Base-by-base conservation (phyloP, 805 yeast genomes). In the Kazachstania martiniae region DNA sequence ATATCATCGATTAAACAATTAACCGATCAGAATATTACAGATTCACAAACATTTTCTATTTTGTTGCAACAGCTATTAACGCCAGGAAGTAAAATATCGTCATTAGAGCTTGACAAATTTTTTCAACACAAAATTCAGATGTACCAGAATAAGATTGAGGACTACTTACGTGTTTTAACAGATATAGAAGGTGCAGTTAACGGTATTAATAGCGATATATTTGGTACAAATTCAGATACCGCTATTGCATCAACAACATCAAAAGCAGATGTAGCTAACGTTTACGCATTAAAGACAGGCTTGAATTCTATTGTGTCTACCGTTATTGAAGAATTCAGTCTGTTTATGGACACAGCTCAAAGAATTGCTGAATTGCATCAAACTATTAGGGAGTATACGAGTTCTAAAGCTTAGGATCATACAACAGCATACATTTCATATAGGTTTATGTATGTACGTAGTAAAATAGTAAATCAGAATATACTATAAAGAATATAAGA, bases 281-380 rank as follows among this genome's bases (percentile, higher is more conserved):
- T 43, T 15, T 39, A 39, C n/a, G 38, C 40, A 12, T 37, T 51
- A 32, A 55, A 52, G 32, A 46, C 51, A 4, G 60, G 60, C 10
- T 34, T 69, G 56, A 75, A 49, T 37, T 63, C 68, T 41, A 66
- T 79, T 18, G 70, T 77, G 12, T 66, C 68, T 30, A 75, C 83
- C 0, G 66, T 81, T 17, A 71, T 72, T 35, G 76, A 74, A 43
- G 89, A 80, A 53, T 80, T 77, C 49, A 63, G 63, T 27, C 58
- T 80, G 33, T 81, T 78, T 54, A 76, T 79, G 74, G 87, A 79
- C 51, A 63, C 77, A 27, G 78, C 87, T 30, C 82, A 79, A 51
- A 68, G 72, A 25, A 67, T 78, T 49, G 87, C 89, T 2, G 82
- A 75, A 42, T 53, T 78, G 25, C 89, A 80, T 54, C 74, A 70